Percentiles rank a stretch among this genome's conserved stretches.
These are phyloP conservation scores for Styphnolobium japonicum DNA, from an alignment of 306 rosid genomes.

Conservation along the genomic window DNA sequence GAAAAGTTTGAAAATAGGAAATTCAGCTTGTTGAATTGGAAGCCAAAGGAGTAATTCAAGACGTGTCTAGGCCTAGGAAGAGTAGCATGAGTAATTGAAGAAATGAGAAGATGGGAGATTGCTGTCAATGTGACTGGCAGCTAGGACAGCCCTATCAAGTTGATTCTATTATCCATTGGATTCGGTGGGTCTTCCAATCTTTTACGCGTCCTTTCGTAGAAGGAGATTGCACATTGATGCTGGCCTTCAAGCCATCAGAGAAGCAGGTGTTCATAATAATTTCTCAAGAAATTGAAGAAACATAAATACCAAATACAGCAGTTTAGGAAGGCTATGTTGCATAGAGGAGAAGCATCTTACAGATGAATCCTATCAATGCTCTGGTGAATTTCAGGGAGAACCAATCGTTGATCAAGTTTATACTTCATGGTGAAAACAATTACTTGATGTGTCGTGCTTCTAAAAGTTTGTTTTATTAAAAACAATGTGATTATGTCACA, in stretches of 20 bases:
- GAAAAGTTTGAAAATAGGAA: neutral
- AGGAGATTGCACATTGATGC: conserved; percentile 2
- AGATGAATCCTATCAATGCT: neutral
- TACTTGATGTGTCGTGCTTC: neutral
- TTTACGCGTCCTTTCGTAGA: conserved; percentile 32
- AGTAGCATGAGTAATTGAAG: conserved; percentile 6
- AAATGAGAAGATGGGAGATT: conserved; percentile 34
- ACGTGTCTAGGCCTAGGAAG: neutral
- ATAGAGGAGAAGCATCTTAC: neutral
- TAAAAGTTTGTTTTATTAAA: neutral
- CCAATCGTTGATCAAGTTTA: neutral
- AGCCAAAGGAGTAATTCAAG: neutral
- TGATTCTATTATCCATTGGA: conserved; percentile 33
- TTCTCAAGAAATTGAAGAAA: neutral
- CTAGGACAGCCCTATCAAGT: conserved; percentile 27
- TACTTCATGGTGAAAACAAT: neutral
- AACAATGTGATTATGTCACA: neutral
- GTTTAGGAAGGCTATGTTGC: neutral
- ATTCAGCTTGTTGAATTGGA: neutral
- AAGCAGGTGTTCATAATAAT: neutral
- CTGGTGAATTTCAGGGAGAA: neutral
- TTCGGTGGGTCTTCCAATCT: conserved; percentile 36
- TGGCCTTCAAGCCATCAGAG: neutral
- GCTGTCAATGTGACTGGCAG: conserved; percentile 39
- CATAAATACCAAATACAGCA: neutral